phyloP scores from a whole-genome alignment of 768 basidiomycete genomes.

The Xerocomus spinulosus region DNA sequence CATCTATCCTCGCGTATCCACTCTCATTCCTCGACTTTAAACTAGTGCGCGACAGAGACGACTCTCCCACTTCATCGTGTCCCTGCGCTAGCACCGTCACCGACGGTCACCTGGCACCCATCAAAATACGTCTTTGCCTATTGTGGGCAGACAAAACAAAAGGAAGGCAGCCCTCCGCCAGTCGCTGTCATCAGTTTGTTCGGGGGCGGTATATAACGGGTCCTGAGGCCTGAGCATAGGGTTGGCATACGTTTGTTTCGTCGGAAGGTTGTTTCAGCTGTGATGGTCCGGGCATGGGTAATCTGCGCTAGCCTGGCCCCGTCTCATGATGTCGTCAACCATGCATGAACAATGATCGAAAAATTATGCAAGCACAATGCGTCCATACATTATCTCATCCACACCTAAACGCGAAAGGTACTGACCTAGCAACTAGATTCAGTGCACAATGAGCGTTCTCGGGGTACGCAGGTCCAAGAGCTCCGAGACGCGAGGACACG shows the following conservation, averaged over 20 bases:
- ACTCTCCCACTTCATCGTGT: slow-evolving; percentile 72
- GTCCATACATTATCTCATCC: neutral
- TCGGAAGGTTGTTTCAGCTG: neutral
- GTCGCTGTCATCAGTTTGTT: slow-evolving; percentile 71
- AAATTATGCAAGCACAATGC: neutral
- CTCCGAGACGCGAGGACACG: slow-evolving; percentile 11
- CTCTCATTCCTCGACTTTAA: slow-evolving; percentile 1
- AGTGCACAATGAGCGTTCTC: slow-evolving; percentile 21
- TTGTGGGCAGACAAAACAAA: slow-evolving; percentile 68
- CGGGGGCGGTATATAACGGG: slow-evolving; percentile 43
- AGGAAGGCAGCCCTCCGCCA: slow-evolving; percentile 62
- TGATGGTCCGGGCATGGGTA: neutral
- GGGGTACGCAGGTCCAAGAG: slow-evolving; percentile 17
- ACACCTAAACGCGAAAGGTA: neutral
- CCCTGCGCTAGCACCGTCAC: slow-evolving; percentile 64
- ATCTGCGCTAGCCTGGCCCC: no score
- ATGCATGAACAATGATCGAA: neutral
- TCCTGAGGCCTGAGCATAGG: no score
- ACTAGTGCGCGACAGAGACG: slow-evolving; percentile 77
- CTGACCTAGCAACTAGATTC: neutral
- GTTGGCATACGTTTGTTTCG: no score
- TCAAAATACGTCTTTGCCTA: slow-evolving; percentile 79
- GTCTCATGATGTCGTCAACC: no score
- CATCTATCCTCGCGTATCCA: neutral
- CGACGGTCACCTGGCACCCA: slow-evolving; percentile 78